Conservation (phyloP, 371 early-diverging fungal species). For the Circinella minor region DNA sequence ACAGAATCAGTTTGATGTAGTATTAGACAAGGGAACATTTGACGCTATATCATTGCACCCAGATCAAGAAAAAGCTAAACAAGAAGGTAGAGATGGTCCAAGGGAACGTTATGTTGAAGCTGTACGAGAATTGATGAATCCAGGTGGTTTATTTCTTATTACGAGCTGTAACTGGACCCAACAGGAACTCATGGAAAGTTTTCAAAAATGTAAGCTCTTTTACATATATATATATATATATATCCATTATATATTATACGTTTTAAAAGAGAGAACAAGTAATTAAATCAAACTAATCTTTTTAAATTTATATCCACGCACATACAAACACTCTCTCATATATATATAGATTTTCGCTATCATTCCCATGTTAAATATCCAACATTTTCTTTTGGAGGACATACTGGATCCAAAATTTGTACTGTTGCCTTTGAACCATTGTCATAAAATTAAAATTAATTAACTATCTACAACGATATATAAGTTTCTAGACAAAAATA, state of each 20-base stretch:
- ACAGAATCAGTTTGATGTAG: constrained; percentile 58
- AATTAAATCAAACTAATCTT: background rate
- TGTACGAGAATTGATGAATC: constrained; percentile 36
- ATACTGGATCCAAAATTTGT: constrained; percentile 82
- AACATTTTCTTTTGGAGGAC: constrained; percentile 89
- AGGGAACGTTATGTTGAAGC: constrained; percentile 39
- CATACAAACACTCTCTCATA: background rate
- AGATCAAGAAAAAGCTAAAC: constrained; percentile 47
- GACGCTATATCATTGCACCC: constrained; percentile 88
- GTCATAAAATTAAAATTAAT: constrained; percentile 5
- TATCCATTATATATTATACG: background rate
- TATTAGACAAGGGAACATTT: constrained; percentile 92
- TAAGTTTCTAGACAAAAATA: constrained; percentile 1
- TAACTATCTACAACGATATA: background rate
- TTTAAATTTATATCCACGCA: background rate
- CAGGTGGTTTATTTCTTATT: constrained; percentile 69
- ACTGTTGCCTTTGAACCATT: constrained; percentile 76
- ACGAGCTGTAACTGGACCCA: constrained; percentile 95
- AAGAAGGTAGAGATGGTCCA: constrained; percentile 38
- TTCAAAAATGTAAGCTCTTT: constrained; percentile 54
- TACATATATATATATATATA: background rate
- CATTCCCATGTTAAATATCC: constrained; percentile 78
- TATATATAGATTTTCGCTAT: constrained; percentile 61
- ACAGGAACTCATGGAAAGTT: constrained; percentile 75
- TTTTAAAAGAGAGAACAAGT: background rate